Evolutionary conservation across 1,284 basidiomycete genomes (phyloP).

Genomic region (Boletus calvinii): DNA sequence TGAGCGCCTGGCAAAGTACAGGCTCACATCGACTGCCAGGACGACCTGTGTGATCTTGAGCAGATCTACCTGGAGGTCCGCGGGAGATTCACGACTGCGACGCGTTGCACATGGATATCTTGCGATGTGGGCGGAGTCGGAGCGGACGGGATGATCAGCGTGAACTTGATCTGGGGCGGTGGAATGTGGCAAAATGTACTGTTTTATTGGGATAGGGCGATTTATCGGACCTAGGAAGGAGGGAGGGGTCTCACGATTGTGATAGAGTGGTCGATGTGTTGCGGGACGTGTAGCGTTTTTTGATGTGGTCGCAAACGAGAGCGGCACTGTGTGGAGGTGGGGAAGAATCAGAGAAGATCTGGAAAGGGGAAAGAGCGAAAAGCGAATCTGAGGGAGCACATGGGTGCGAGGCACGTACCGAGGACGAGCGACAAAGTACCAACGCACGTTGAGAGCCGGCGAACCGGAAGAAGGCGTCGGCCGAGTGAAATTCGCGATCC

Average conservation of each 20-base stretch:
- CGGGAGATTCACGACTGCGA: slow-evolving; percentile 33
- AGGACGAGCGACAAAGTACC: slow-evolving; percentile 10
- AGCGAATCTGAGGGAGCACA: slow-evolving; percentile 34
- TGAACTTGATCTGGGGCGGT: slow-evolving; percentile 26
- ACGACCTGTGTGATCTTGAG: slow-evolving; percentile 27
- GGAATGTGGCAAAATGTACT: slow-evolving; percentile 21
- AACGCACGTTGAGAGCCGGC: slow-evolving; percentile 7
- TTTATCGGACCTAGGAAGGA: slow-evolving; percentile 4
- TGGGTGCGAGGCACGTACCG: slow-evolving; percentile 23
- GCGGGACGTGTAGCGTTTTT: slow-evolving; percentile 1
- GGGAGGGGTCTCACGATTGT: slow-evolving; percentile 1
- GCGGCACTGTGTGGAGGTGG: slow-evolving; percentile 18
- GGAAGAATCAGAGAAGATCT: slow-evolving; percentile 30
- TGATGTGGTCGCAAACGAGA: slow-evolving; percentile 1
- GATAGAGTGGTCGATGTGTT: slow-evolving; percentile 9
- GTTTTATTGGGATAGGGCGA: slow-evolving; percentile 19
- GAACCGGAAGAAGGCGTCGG: slow-evolving; percentile 16
- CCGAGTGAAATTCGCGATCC: slow-evolving; percentile 15
- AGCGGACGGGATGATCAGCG: slow-evolving; percentile 28
- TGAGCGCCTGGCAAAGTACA: background rate
- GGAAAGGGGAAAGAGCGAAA: slow-evolving; percentile 9
- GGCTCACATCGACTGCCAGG: slow-evolving; percentile 22
- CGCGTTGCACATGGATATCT: slow-evolving; percentile 33
- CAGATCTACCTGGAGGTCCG: slow-evolving; percentile 33
- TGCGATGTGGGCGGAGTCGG: slow-evolving; percentile 34